Evolutionary conservation across 2,329 filamentous ascomycete genomes (phyloP), one percentile per base, ranked within the genome.

Genomic region (Blumeriella jaapii): DNA sequence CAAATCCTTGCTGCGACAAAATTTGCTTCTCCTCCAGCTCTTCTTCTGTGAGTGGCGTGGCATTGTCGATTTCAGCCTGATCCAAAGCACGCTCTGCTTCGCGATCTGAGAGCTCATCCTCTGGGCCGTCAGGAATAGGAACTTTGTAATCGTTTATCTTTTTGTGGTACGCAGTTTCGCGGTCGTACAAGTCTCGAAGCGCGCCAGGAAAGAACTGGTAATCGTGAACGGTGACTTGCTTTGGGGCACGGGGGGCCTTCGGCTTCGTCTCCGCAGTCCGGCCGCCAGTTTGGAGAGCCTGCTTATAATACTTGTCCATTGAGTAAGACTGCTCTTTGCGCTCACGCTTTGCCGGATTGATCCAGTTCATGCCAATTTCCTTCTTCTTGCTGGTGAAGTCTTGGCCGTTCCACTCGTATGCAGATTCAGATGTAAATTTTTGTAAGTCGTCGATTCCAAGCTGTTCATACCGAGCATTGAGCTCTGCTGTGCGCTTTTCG

Each of bases 381-480:
- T 93, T 93, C 63, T 93, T 93, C 55, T 79, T 74, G 39, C 82
- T 83, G 34, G 86, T 83, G 57, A 98, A 98, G 52, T 89, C 89
- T 61, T 96, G 80, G 29, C 91, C 91, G 46, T 98, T 98, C 93
- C 93, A 98, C 56, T 96, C 91, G 53, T 98, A 98, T 0, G 93
- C 87, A 36, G 85, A 94, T 52, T 98, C 91, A 0, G 89, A 95
- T 1, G 82, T 91, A 60, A 98, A 98, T 55, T 96, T 96, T 56
- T 98, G 91, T 27, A 98, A 63, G 49, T 98, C 91, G 56, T 98
- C 91, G 18, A 98, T 82, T 45, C 93, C 91, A 25, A 98, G 76
- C 57, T 94, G 93, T 58, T 96, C 91, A 52, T 96, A 98, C 59
- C 86, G 89, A 47, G 83, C 80, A 55, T 86, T 96, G 26, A 98